Percentiles rank a stretch among this genome's conserved stretches.
These are phyloP conservation scores for Pleurotus djamor DNA, from an alignment of 768 basidiomycete species.

Conservation along the genomic window DNA sequence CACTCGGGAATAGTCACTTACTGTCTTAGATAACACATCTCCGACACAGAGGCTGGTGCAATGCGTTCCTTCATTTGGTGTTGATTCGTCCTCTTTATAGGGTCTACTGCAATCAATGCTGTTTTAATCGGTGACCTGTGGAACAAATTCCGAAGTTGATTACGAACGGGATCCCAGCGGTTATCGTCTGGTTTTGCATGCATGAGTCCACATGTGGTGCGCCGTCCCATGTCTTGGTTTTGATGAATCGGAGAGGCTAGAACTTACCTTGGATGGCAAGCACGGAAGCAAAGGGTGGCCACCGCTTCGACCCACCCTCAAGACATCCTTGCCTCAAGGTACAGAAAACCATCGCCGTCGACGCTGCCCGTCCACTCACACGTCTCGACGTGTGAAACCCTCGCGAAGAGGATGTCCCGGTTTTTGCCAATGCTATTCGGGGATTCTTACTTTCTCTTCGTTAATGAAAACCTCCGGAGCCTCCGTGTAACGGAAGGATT, in stretches of 20 bases:
- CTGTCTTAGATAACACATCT: slow-evolving; percentile 65
- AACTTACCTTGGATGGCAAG: not conserved
- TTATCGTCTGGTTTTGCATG: not conserved
- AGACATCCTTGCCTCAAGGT: not conserved
- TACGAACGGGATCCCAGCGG: not conserved
- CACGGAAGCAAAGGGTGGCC: not conserved
- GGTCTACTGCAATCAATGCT: not conserved
- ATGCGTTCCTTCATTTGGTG: slow-evolving; percentile 4
- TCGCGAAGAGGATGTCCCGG: not conserved
- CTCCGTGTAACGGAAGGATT: not conserved
- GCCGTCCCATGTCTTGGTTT: no score
- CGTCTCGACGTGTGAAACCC: not conserved
- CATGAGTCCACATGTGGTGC: not conserved
- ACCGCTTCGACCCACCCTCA: not conserved
- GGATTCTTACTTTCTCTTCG: not conserved
- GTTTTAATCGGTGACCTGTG: not conserved
- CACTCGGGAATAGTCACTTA: slow-evolving; percentile 22
- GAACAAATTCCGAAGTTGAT: slow-evolving; percentile 3
- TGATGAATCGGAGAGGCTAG: not conserved
- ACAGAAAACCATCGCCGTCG: not conserved
- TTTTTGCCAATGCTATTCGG: not conserved
- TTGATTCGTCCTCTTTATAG: not conserved
- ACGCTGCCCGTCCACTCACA: not conserved
- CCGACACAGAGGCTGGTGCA: slow-evolving; percentile 7
- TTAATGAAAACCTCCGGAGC: not conserved